phyloP scores from a whole-genome alignment of 1,284 basidiomycete species.

The Psilocybe mexicana region DNA sequence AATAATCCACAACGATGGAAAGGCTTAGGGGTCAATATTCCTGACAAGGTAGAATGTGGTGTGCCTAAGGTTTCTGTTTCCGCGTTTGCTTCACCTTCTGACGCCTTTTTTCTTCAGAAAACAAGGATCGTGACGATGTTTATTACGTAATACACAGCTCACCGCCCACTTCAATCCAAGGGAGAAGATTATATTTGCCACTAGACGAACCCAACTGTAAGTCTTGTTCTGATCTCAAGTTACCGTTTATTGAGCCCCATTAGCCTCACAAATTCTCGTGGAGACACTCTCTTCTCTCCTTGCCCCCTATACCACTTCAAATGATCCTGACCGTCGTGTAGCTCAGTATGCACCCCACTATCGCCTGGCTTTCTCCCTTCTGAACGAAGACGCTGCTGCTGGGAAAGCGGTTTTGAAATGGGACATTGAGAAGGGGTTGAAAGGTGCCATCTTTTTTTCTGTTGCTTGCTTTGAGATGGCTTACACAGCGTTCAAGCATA shows the following conservation, averaged over 20 bases:
- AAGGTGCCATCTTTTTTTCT: conserved; percentile 44
- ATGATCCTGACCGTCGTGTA: conserved; percentile 53
- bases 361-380: conserved; percentile 78
- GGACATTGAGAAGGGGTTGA: conserved; percentile 68
- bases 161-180: conserved; percentile 17
- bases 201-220: conserved; percentile 20
- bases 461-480: conserved; percentile 9
- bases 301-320: conserved; percentile 47
- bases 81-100: not conserved
- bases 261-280: conserved; percentile 29
- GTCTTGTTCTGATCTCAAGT: not conserved
- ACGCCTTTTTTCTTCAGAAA: not conserved
- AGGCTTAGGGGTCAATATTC: conserved; percentile 39
- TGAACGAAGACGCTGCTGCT: conserved; percentile 85
- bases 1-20: conserved; percentile 36
- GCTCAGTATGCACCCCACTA: conserved; percentile 79
- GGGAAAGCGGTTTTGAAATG: conserved; percentile 65
- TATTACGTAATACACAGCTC: conserved; percentile 11
- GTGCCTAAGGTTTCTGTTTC: conserved; percentile 8
- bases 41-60: conserved; percentile 24
- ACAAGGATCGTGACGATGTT: conserved; percentile 1
- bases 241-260: not conserved
- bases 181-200: conserved; percentile 30
- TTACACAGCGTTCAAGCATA: conserved; percentile 49
- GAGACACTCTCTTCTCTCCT: conserved; percentile 49